These are phyloP conservation scores for Aureobasidium musti DNA, from an alignment of 2,329 filamentous ascomycete genomes.

Conservation along the genomic window DNA sequence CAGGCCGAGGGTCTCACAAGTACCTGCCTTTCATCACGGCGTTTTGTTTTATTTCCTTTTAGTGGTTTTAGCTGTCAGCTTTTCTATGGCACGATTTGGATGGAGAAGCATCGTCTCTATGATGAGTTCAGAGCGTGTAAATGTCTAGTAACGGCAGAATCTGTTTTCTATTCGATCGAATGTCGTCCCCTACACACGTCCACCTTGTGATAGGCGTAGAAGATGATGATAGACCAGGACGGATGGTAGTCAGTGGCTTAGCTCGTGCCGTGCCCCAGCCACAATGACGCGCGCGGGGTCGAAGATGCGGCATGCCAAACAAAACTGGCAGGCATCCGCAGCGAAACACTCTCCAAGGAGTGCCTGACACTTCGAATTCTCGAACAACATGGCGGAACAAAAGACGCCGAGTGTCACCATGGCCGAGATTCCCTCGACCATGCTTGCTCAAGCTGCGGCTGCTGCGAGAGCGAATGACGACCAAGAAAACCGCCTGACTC, in stretches of 20 bases:
- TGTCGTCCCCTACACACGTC: background rate
- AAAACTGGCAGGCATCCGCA: background rate
- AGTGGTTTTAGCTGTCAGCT: background rate
- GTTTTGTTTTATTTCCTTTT: conserved; percentile 11
- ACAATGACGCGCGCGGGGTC: conserved; percentile 13
- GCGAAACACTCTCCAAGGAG: background rate
- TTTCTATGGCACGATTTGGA: background rate
- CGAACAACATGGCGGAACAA: background rate
- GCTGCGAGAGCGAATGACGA: conserved; percentile 28
- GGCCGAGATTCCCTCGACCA: conserved; percentile 26
- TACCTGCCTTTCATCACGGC: conserved; percentile 15
- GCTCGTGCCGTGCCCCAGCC: background rate
- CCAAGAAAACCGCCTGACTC: background rate
- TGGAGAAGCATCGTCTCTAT: background rate
- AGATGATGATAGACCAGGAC: background rate
- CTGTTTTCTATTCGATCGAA: background rate
- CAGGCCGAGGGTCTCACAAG: conserved; percentile 5
- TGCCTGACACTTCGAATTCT: background rate
- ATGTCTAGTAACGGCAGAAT: conserved; percentile 6
- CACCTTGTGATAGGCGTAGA: background rate
- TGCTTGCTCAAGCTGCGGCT: conserved; percentile 30
- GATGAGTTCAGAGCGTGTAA: background rate
- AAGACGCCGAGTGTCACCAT: conserved; percentile 25
- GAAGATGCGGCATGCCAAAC: background rate
- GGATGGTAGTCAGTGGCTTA: background rate